Evolutionary conservation across 1,284 basidiomycete species (phyloP).

Genomic region (Pseudozyma thailandica): DNA sequence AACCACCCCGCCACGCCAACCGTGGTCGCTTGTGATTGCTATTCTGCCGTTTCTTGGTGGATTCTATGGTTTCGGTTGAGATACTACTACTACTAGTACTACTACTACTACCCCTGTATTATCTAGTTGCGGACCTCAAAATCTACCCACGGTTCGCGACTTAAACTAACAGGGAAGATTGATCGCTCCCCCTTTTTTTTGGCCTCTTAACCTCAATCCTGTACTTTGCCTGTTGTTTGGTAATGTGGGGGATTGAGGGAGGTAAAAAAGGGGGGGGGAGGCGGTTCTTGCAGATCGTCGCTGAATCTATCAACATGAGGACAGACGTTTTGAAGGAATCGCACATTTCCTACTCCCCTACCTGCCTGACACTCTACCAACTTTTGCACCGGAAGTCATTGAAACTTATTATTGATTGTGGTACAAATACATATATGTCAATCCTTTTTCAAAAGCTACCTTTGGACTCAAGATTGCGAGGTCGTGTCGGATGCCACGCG

Average conservation of each 20-base stretch:
- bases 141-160: constrained; percentile 42
- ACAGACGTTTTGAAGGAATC: constrained; percentile 60
- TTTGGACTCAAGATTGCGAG: not conserved
- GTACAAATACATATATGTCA: constrained; percentile 12
- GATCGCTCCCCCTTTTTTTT: constrained; percentile 2
- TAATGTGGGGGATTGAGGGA: not conserved
- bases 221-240: not conserved
- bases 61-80: too few species aligned
- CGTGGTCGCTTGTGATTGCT: not conserved
- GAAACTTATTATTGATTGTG: not conserved
- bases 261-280: not conserved
- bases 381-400: too few species aligned
- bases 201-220: too few species aligned
- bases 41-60: not conserved
- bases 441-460: not conserved
- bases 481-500: constrained; percentile 21
- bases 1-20: not conserved
- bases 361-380: not conserved
- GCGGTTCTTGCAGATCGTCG: constrained; percentile 61
- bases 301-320: constrained; percentile 25
- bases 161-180: constrained; percentile 60
- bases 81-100: too few species aligned
- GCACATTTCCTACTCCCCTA: constrained; percentile 27
- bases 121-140: constrained; percentile 42
- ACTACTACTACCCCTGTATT: constrained; percentile 48